Evolutionary conservation across 2,329 filamentous ascomycete genomes (phyloP), one percentile per base, ranked within the genome.

Genomic region (Fusarium sp.): DNA sequence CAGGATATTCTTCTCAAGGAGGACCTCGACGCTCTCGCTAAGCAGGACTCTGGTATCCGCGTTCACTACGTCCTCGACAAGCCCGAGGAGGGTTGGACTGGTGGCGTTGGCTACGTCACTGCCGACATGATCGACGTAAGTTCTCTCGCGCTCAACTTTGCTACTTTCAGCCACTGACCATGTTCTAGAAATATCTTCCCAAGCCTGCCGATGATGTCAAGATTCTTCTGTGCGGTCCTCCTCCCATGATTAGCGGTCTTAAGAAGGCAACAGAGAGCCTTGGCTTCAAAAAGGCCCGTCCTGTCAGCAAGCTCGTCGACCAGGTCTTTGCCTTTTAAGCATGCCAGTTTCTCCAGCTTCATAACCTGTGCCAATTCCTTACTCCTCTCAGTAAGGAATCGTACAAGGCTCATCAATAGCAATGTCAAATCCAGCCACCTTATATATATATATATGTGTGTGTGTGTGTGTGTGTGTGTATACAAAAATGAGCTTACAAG

Each of bases 51-150:
- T 68, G 90, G 90, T 68, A 94, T 99, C 87, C 89, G 93, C 67
- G 89, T 98, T 39, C 92, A 98, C 88, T 98, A 98, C 80, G 95
- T 98, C 52, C 88, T 99, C 54, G 97, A 99, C 87, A 97, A 96
- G 86, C 94, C 96, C 27, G 95, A 95, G 14, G 92, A 93, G 86
- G 91, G 89, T 78, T 99, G 96, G 96, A 91, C 89, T 44, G 96
- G 96, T 67, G 95, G 94, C 75, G 93, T 97, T 70, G 96, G 96
- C 76, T 99, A 97, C 80, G 95, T 98, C 69, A 98, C 95, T 33
- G 88, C 91, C 45, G 95, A 98, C 73, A 98, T 98, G 93, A 95
- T 99, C 80, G 94, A 93, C 84, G 93, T 93, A 83, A 75, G 87
- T 80, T 45, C 27, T 46, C 44, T 7, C 31, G 23, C 37, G 38